Percentiles rank a stretch among this genome's conserved stretches.
These are phyloP conservation scores for Cryptosporidium baileyi DNA, from an alignment of 169 alveolate species.

Conservation along the genomic window DNA sequence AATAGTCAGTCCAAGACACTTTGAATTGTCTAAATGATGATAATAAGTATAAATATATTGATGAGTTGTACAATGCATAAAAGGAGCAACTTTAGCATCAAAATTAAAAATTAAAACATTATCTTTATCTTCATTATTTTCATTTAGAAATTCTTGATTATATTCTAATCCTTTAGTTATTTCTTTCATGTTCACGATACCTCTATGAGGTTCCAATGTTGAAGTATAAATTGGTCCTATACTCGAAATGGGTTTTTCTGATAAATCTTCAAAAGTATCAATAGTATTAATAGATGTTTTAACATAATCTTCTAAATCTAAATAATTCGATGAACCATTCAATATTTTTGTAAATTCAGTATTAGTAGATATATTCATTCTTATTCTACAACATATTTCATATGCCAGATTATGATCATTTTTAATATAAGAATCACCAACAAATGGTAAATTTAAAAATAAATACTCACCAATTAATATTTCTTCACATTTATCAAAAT, in stretches of 20 bases:
- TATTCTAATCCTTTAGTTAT: slow-evolving; percentile 1
- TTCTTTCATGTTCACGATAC: neutral
- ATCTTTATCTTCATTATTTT: neutral
- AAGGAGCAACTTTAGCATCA: slow-evolving; percentile 69
- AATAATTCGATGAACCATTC: slow-evolving; percentile 15
- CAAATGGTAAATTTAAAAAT: neutral
- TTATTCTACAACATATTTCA: slow-evolving; percentile 36
- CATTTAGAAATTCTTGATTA: neutral
- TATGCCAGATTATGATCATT: slow-evolving; percentile 25
- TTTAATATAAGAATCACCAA: neutral
- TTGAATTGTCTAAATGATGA: slow-evolving; percentile 25
- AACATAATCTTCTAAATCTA: slow-evolving; percentile 16
- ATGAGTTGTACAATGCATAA: slow-evolving; percentile 49
- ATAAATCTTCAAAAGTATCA: neutral
- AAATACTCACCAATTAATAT: neutral
- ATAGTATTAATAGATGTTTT: slow-evolving; percentile 42
- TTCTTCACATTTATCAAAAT: slow-evolving; percentile 49
- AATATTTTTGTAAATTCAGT: slow-evolving; percentile 2
- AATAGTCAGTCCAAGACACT: slow-evolving; percentile 43
- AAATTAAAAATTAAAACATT: neutral
- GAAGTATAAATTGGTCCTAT: neutral
- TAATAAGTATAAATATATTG: slow-evolving; percentile 38
- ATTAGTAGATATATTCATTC: slow-evolving; percentile 10
- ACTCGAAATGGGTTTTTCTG: neutral
- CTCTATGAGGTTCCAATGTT: slow-evolving; percentile 44